A percentile compares a stretch with the other conserved stretches of the same genome.
phyloP scores from a whole-genome alignment of 768 basidiomycete genomes.

The Hypholoma sublateritium region DNA sequence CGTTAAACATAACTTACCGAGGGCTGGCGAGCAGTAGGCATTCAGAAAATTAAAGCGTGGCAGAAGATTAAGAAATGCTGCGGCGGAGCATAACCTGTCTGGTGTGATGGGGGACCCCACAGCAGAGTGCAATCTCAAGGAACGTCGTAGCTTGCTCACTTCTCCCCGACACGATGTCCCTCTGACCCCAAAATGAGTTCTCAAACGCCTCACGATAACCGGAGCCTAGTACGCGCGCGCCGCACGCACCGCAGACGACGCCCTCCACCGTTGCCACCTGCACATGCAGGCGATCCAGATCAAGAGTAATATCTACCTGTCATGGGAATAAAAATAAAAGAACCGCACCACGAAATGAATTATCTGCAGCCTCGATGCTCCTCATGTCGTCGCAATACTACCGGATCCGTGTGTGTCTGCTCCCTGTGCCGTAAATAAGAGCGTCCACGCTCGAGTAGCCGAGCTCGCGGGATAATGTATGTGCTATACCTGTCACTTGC shows the following conservation, averaged over 20 bases:
- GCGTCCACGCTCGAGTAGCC: background rate
- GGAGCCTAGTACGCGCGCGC: background rate
- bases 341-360: background rate
- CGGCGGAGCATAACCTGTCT: background rate
- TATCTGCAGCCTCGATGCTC: background rate
- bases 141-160: too few relatives aligned
- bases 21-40: background rate
- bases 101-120: too few relatives aligned
- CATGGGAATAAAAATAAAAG: slow-evolving; percentile 1
- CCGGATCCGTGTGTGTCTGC: background rate
- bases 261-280: background rate
- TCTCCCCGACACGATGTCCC: background rate
- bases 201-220: background rate
- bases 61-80: background rate
- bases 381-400: background rate
- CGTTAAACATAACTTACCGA: background rate
- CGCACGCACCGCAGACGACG: background rate
- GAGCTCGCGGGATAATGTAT: background rate
- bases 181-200: background rate
- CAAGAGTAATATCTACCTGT: background rate
- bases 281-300: background rate
- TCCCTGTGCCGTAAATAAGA: background rate
- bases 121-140: too few relatives aligned
- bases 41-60: background rate
- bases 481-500: background rate